These are phyloP conservation scores for Xylariomycetidae sp. DNA, from an alignment of 2,329 filamentous ascomycete genomes.

Conservation along the genomic window DNA sequence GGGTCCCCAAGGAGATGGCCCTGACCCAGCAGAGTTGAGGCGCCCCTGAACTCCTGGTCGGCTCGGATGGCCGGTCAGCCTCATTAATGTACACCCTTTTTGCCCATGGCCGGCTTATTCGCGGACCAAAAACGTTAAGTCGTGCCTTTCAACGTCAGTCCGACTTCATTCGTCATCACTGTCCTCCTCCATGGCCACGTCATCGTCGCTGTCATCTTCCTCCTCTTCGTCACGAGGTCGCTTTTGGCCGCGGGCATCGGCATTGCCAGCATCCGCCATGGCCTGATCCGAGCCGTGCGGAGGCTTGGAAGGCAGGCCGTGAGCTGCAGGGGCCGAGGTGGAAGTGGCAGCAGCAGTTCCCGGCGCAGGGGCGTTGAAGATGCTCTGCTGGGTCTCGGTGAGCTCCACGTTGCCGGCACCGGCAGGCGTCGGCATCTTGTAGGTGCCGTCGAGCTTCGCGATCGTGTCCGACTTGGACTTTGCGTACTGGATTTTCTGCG, in stretches of 20 bases:
- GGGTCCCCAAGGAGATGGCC: conserved; percentile 66
- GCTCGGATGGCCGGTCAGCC: too few relatives aligned
- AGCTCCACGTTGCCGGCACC: conserved; percentile 53
- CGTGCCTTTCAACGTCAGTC: too few relatives aligned
- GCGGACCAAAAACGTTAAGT: too few relatives aligned
- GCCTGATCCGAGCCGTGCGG: conserved; percentile 38
- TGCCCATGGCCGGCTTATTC: too few relatives aligned
- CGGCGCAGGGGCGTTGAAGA: conserved; percentile 64
- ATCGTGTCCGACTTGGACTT: conserved; percentile 85
- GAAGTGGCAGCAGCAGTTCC: conserved; percentile 39
- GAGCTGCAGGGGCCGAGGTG: conserved; percentile 26
- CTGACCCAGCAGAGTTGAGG: conserved; percentile 24
- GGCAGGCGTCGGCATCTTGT: conserved; percentile 58
- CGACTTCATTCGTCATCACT: conserved; percentile 61
- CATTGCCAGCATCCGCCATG: conserved; percentile 46
- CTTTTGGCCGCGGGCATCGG: conserved; percentile 60
- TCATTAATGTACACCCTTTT: too few relatives aligned
- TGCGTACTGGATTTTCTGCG: conserved; percentile 82
- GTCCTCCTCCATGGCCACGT: conserved; percentile 62
- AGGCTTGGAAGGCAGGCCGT: conserved; percentile 42
- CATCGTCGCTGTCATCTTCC: conserved; percentile 51
- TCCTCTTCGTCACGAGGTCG: conserved; percentile 64
- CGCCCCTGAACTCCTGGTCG: too few relatives aligned
- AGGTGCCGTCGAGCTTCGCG: conserved; percentile 87
- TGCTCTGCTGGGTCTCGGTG: conserved; percentile 71